A percentile compares a stretch with the other conserved stretches of the same genome.
Evolutionary conservation across 2,329 filamentous ascomycete species (phyloP).

Genomic region (Nemania diffusa): DNA sequence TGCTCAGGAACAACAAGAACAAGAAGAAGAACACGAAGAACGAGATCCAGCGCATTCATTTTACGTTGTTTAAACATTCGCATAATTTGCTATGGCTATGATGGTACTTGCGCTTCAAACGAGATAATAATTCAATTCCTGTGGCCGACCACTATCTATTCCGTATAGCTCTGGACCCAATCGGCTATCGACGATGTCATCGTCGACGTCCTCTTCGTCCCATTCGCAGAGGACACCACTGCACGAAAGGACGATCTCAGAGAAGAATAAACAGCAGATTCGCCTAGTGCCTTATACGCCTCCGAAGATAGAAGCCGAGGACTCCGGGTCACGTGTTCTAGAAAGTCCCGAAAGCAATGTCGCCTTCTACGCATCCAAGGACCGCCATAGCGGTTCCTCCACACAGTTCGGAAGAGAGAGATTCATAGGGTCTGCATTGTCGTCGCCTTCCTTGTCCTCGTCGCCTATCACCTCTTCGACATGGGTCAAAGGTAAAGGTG

Average conservation of each 20-base stretch:
- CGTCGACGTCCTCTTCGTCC: constrained; percentile 45
- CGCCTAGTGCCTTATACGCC: constrained; percentile 62
- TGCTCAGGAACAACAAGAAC: constrained; percentile 20
- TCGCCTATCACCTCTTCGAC: constrained; percentile 52
- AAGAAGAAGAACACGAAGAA: constrained; percentile 17
- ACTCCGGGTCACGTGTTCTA: constrained; percentile 38
- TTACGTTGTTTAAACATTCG: constrained; percentile 16
- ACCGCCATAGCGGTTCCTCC: constrained; percentile 38
- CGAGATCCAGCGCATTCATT: constrained; percentile 26
- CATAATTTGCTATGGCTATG: constrained; percentile 41
- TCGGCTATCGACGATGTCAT: constrained; percentile 48
- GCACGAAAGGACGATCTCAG: constrained; percentile 55
- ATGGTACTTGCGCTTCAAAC: constrained; percentile 36
- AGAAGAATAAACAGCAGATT: constrained; percentile 56
- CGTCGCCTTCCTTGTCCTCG: constrained; percentile 49
- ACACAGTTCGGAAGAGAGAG: constrained; percentile 43
- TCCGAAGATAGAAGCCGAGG: constrained; percentile 51
- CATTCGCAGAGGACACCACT: constrained; percentile 48
- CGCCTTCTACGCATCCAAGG: constrained; percentile 33
- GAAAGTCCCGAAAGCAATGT: constrained; percentile 36
- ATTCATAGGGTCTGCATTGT: constrained; percentile 50
- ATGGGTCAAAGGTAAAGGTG: constrained; percentile 51
- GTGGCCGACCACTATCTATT: constrained; percentile 26
- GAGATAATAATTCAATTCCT: constrained; percentile 30
- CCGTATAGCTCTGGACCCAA: constrained; percentile 17